Conservation (phyloP, 805 yeast species). For the Teunomyces kruisii region DNA sequence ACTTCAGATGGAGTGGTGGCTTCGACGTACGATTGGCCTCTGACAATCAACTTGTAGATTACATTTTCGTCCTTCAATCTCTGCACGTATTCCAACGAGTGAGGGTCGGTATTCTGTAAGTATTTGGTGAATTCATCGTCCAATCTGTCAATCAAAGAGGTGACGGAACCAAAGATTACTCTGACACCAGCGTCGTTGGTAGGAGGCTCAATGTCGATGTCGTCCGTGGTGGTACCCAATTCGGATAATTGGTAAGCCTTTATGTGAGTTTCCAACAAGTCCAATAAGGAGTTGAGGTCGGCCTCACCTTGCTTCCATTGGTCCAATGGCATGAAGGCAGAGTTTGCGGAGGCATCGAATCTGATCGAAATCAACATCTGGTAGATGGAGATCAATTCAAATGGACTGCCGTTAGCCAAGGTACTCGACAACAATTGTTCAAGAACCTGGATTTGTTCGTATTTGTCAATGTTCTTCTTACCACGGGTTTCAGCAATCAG, state of each 20-base stretch:
- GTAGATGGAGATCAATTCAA: conserved; percentile 75
- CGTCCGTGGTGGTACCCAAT: conserved; percentile 67
- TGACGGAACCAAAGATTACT: conserved; percentile 78
- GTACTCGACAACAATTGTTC: conserved; percentile 54
- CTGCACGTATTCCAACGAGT: conserved; percentile 88
- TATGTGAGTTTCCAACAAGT: conserved; percentile 62
- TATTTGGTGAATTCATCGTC: conserved; percentile 93
- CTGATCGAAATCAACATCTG: conserved; percentile 83
- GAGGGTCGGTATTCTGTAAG: conserved; percentile 88
- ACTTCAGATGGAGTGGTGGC: conserved; percentile 46
- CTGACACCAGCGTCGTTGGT: conserved; percentile 61
- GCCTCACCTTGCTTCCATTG: conserved; percentile 74
- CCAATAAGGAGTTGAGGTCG: conserved; percentile 63
- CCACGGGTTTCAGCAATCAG: conserved; percentile 87
- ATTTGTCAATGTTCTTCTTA: conserved; percentile 85
- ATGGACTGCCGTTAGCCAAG: conserved; percentile 41
- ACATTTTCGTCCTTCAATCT: conserved; percentile 84
- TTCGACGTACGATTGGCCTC: conserved; percentile 87
- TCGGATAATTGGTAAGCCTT: conserved; percentile 69
- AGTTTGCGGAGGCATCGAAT: conserved; percentile 73
- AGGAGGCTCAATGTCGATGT: conserved; percentile 66
- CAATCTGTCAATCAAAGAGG: conserved; percentile 85
- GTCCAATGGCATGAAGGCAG: conserved; percentile 69
- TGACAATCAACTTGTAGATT: conserved; percentile 72
- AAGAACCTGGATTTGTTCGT: conserved; percentile 70